These are phyloP conservation scores for Laetiporus sulphureus DNA, from an alignment of 1,284 basidiomycete species.

Conservation along the genomic window DNA sequence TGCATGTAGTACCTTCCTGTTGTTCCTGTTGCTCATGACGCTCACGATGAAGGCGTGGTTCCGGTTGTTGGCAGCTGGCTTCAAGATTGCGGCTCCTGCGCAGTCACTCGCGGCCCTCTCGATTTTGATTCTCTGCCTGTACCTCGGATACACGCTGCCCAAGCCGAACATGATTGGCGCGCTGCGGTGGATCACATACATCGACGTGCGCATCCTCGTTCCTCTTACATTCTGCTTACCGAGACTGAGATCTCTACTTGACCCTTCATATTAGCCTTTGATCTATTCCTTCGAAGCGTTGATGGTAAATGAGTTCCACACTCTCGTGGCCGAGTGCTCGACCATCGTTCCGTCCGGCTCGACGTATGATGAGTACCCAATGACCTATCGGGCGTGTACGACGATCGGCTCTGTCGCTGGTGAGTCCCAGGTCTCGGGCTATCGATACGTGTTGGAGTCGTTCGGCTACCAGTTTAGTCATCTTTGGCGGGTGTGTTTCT, in stretches of 20 bases:
- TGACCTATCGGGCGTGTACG: slow-evolving; percentile 53
- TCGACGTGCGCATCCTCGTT: slow-evolving; percentile 45
- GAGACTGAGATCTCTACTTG: no score
- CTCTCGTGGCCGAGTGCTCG: slow-evolving; percentile 32
- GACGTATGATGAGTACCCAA: slow-evolving; percentile 43
- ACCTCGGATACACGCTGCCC: slow-evolving; percentile 44
- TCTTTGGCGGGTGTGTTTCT: slow-evolving; percentile 63
- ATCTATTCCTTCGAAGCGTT: slow-evolving; percentile 44
- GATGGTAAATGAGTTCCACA: slow-evolving; percentile 48
- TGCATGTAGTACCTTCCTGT: slow-evolving; percentile 44
- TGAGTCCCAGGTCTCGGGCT: slow-evolving; percentile 37
- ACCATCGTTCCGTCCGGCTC: slow-evolving; percentile 36
- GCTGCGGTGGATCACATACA: slow-evolving; percentile 57
- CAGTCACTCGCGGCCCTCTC: slow-evolving; percentile 55
- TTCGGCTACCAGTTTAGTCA: slow-evolving; percentile 58
- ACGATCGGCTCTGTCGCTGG: slow-evolving; percentile 45
- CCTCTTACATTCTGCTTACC: no score
- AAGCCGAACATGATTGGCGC: slow-evolving; percentile 56
- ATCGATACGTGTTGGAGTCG: slow-evolving; percentile 45
- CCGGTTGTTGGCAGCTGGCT: slow-evolving; percentile 48
- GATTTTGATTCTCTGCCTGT: slow-evolving; percentile 38
- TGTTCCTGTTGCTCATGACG: slow-evolving; percentile 44
- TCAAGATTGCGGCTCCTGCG: slow-evolving; percentile 46
- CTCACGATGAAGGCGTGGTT: slow-evolving; percentile 59
- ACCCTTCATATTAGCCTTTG: slow-evolving; percentile 29